These are phyloP conservation scores for Beauveria sp. DNA, from an alignment of 2,329 filamentous ascomycete species.

Conservation along the genomic window DNA sequence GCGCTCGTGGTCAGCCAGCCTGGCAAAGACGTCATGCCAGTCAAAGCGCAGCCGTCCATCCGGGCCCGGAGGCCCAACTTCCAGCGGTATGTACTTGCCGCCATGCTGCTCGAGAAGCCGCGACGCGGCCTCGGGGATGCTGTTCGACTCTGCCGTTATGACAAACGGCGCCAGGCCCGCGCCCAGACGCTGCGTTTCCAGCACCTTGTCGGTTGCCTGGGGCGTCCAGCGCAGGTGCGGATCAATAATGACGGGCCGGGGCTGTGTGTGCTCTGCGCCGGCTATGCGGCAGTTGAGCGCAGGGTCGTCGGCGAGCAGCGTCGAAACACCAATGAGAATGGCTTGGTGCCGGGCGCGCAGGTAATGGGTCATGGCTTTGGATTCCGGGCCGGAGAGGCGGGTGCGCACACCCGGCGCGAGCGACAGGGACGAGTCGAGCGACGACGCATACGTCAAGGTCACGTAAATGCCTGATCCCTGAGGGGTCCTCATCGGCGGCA, in stretches of 20 bases:
- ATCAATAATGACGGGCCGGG: constrained; percentile 76
- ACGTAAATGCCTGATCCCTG: constrained; percentile 39
- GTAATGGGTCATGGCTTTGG: constrained; percentile 90
- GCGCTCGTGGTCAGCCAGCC: constrained; percentile 47
- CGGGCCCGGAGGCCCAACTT: constrained; percentile 18
- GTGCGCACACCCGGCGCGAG: constrained; percentile 75
- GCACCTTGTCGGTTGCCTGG: constrained; percentile 51
- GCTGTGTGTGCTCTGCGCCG: constrained; percentile 53
- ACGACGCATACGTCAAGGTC: constrained; percentile 85
- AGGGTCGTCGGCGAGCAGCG: constrained; percentile 77
- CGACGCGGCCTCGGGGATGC: constrained; percentile 36
- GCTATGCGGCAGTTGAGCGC: constrained; percentile 73
- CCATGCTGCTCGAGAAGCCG: constrained; percentile 40
- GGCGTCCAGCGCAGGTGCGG: constrained; percentile 68
- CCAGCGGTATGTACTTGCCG: constrained; percentile 43
- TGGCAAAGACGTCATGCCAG: constrained; percentile 58
- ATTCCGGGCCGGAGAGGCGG: constrained; percentile 69
- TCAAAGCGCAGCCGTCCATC: constrained; percentile 37
- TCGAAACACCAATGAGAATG: constrained; percentile 79
- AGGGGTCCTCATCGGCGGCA: constrained; percentile 19
- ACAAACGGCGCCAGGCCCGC: constrained; percentile 69
- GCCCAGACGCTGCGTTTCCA: constrained; percentile 56
- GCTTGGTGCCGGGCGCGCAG: constrained; percentile 75
- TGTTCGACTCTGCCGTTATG: constrained; percentile 42
- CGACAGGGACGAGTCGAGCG: constrained; percentile 74